Base-by-base conservation (phyloP, 2,329 filamentous ascomycete species). In the Verticillium nonalfalfae region DNA sequence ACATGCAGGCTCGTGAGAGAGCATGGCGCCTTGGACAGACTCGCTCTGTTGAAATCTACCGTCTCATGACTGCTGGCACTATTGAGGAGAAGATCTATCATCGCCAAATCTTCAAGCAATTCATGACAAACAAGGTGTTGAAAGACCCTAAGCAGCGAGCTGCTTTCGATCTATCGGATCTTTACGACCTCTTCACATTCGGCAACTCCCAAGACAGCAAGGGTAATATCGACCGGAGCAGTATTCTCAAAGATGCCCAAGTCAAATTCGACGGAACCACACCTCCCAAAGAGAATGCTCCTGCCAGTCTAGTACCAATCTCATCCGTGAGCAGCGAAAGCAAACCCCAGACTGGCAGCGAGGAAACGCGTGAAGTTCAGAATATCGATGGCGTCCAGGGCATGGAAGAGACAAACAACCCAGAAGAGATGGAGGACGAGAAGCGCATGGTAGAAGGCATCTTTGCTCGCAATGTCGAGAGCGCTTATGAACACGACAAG, bases 71-170 rank as follows among this genome's bases (percentile, higher is more conserved):
- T 4, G 92, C 94, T 5, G 95, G 95, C 1, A 99, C 96, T 0
- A 99, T 99, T 31, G 95, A 99, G 72, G 95, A 99, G 75, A 99
- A 99, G 78, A 99, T 99, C 35, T 99, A 98, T 65, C 94, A 99
- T 74, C 90, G 96, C 15, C 95, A 99, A 71, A 95, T 99, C 58
- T 99, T 96, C 81, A 99, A 99, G 75, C 94, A 98, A 68, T 97
- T 98, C 71, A 81, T 99, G 64, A 95, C 93, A 3, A 97, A 98
- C 77, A 98, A 98, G 74, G 93, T 99, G 7, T 75, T 99, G 58
- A 93, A 90, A 68, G 94, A 99, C 68, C 93, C 95, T 0, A 97
- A 96, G 70, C 93, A 98, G 73, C 87, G 91, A 26, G 91, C 95
- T 66, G 93, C 90, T 0, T 97, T 98, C 73, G 91, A 96, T 62